Evolutionary conservation across 768 basidiomycete species (phyloP).

Genomic region (Harrya chromipes): DNA sequence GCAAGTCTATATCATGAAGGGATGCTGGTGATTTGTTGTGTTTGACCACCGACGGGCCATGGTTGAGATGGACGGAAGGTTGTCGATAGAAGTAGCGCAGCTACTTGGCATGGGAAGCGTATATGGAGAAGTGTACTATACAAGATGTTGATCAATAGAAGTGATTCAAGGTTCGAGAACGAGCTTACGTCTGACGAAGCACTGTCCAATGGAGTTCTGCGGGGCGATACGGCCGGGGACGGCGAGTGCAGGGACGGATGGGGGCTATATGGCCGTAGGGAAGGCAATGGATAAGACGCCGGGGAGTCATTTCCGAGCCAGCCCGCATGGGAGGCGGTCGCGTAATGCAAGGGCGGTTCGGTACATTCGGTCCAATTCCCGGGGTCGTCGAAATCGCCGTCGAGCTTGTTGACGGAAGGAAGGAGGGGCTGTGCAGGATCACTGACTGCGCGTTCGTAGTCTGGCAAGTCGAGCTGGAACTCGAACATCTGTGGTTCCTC

Average conservation of each 20-base stretch:
- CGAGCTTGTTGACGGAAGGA: constrained; percentile 2
- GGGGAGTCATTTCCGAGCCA: constrained; percentile 31
- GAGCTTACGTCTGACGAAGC: constrained; percentile 26
- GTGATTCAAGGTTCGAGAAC: background rate
- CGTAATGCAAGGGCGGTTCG: constrained; percentile 19
- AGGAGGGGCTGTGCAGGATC: constrained; percentile 20
- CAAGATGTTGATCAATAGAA: constrained; percentile 4
- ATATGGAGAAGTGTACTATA: constrained; percentile 24
- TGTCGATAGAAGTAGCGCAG: constrained; percentile 32
- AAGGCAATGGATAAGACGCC: constrained; percentile 28
- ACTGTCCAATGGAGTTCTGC: constrained; percentile 24
- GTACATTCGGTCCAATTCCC: constrained; percentile 24
- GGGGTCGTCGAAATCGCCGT: constrained; percentile 18
- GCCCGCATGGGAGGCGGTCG: constrained; percentile 19
- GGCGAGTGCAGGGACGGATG: constrained; percentile 28
- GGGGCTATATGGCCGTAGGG: constrained; percentile 28
- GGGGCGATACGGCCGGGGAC: constrained; percentile 23
- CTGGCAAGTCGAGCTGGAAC: constrained; percentile 52
- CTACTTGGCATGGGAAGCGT: constrained; percentile 24
- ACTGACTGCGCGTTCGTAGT: constrained; percentile 18
- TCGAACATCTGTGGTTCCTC: constrained; percentile 62
- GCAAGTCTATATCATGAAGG: constrained; percentile 33
- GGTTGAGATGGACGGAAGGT: constrained; percentile 33
- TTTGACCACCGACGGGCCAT: constrained; percentile 38
- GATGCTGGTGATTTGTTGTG: constrained; percentile 31